These are phyloP conservation scores for Thalassiosira hispida DNA, from an alignment of 352 stramenopile species.

Conservation along the genomic window DNA sequence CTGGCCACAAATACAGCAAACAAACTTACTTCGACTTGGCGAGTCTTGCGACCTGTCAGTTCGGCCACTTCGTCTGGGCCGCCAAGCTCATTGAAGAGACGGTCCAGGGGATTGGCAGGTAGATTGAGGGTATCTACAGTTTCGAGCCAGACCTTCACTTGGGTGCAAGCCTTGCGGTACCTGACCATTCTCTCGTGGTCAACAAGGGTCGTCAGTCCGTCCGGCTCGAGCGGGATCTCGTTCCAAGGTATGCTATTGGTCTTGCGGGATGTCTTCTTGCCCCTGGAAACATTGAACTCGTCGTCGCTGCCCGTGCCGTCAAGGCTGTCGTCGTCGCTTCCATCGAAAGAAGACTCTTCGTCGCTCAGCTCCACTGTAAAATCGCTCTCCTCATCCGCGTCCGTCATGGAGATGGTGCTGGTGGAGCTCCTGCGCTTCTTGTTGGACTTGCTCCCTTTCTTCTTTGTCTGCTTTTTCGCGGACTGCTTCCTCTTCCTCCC, in stretches of 20 bases:
- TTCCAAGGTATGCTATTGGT: slow-evolving; percentile 48
- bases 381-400: slow-evolving; percentile 17
- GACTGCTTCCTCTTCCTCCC: slow-evolving; percentile 19
- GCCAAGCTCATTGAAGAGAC: slow-evolving; percentile 83
- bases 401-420: slow-evolving; percentile 4
- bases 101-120: slow-evolving; percentile 56
- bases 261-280: neutral
- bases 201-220: neutral
- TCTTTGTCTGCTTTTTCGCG: slow-evolving; percentile 18
- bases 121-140: slow-evolving; percentile 53
- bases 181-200: slow-evolving; percentile 35
- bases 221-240: slow-evolving; percentile 36
- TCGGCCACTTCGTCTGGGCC: slow-evolving; percentile 82
- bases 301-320: neutral
- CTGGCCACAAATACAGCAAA: no score
- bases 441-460: neutral
- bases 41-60: slow-evolving; percentile 79
- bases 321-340: slow-evolving; percentile 14
- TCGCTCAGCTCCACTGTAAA: slow-evolving; percentile 13
- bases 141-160: slow-evolving; percentile 41
- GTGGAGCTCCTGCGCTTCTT: slow-evolving; percentile 12
- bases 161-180: slow-evolving; percentile 43
- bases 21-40: slow-evolving; percentile 40
- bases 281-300: neutral
- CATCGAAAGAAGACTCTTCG: neutral